Conservation (phyloP, 2,329 filamentous ascomycete species). For the Clonostachys rhizophaga region DNA sequence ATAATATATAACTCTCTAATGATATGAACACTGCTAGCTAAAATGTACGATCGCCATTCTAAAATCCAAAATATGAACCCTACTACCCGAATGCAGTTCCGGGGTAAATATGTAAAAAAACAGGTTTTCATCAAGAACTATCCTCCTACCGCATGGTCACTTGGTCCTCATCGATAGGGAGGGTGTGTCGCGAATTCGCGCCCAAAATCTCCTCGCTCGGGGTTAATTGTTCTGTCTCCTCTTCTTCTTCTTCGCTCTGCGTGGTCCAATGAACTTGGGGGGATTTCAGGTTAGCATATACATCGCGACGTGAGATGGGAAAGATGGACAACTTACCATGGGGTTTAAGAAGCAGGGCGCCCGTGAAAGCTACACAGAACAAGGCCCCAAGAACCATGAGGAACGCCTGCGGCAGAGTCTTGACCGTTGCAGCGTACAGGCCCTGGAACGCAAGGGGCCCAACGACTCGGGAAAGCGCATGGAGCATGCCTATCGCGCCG, state of each 20-base stretch:
- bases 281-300: constrained; percentile 11
- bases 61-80: too few relatives aligned
- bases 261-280: constrained; percentile 25
- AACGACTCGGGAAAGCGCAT: constrained; percentile 74
- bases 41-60: too few relatives aligned
- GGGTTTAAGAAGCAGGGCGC: constrained; percentile 68
- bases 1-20: too few relatives aligned
- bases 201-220: background rate
- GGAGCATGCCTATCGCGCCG: constrained; percentile 80
- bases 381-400: constrained; percentile 69
- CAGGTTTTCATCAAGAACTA: too few relatives aligned
- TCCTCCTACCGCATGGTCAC: constrained; percentile 1
- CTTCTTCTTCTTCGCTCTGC: constrained; percentile 12
- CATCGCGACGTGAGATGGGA: background rate
- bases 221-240: constrained; percentile 6
- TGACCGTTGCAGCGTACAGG: constrained; percentile 79
- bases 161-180: constrained; percentile 17
- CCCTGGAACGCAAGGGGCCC: constrained; percentile 81
- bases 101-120: too few relatives aligned
- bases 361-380: constrained; percentile 61
- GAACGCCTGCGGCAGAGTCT: constrained; percentile 72
- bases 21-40: too few relatives aligned
- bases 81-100: too few relatives aligned
- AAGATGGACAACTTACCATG: constrained; percentile 54
- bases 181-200: background rate